Percentiles rank a stretch among this genome's conserved stretches.
Conservation (phyloP, 768 basidiomycete genomes). For the Kwoniella shandongensis region DNA sequence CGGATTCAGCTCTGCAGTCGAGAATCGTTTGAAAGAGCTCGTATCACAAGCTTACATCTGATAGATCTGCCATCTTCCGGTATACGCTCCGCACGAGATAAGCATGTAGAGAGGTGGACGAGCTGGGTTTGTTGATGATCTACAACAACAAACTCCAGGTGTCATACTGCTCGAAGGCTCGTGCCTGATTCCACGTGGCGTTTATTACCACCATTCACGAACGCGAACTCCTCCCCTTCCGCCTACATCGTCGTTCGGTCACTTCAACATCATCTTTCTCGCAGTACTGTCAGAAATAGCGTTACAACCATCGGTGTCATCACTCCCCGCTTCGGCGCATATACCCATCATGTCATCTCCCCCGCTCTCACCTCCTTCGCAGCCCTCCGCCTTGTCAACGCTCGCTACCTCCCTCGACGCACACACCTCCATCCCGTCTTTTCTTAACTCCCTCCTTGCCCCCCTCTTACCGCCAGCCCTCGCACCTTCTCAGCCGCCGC, state of each 20-base stretch:
- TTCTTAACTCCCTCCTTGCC: slow-evolving; percentile 45
- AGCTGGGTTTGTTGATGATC: too few species aligned
- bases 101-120: too few species aligned
- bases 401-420: slow-evolving; percentile 38
- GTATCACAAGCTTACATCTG: slow-evolving; percentile 2
- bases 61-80: neutral
- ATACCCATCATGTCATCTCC: slow-evolving; percentile 7
- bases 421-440: slow-evolving; percentile 30
- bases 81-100: too few species aligned
- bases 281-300: too few species aligned
- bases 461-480: slow-evolving; percentile 12
- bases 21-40: neutral
- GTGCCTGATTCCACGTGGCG: too few species aligned
- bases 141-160: too few species aligned
- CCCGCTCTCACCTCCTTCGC: neutral
- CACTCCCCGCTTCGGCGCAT: neutral
- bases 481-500: slow-evolving; percentile 6
- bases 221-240: too few species aligned
- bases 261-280: too few species aligned
- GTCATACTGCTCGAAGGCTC: too few species aligned
- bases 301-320: neutral
- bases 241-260: too few species aligned
- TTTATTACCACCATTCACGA: too few species aligned
- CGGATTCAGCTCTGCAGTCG: slow-evolving; percentile 3
- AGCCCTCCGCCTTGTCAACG: slow-evolving; percentile 16